Base-by-base conservation (phyloP, 2,329 filamentous ascomycete species). In the Hirsutella rhossiliensis region DNA sequence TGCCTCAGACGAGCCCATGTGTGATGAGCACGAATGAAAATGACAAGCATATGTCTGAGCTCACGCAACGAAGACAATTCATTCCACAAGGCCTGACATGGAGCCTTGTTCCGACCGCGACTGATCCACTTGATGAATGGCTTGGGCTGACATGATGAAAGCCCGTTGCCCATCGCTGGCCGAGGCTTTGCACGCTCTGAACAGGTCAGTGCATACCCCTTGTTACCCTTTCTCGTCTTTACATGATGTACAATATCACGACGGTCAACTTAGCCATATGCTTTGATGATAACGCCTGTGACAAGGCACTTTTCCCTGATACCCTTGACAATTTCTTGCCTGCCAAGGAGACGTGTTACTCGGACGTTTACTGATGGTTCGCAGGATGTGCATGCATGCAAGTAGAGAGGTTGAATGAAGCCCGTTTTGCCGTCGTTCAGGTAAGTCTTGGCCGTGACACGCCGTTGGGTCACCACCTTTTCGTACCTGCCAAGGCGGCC, bases 1-100 rank as follows among this genome's bases (percentile, higher is more conserved):
- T 18, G 9, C 15, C 12, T 5, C 7, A 4, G 15, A 17, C 34
- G 15, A 6, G 18, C 18, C 15, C 34, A 11, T 18, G 18, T 19
- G 79, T 92, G 87, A 92, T 92, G 86, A 92, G 75, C 64, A 73
- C 78, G 87, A 82, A 77, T 73, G 71, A 74, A 76, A 80, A 38
- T 78, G 87, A 94, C 87, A 94, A 94, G 87, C 87, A 94, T 94
- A 94, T 94, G 87, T 94, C 87, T 75, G 82, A 94, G 87, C 79
- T 73, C 62, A 62, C 70, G 64, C 65, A 49, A 62, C 58, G 64
- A 67, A 56, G 64, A 67, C 51, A 64, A 60, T 50, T 56, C 58
- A 61, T 64, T 62, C 49, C 42, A 34, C 56, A 54, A 27, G 3
- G n/a, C 34, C 52, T 50, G 29, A 28, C 3, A 18, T 29, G 12